A percentile compares a stretch with the other conserved stretches of the same genome.
Conservation (phyloP, 306 rosid species). For the Rosa chinensis region DNA sequence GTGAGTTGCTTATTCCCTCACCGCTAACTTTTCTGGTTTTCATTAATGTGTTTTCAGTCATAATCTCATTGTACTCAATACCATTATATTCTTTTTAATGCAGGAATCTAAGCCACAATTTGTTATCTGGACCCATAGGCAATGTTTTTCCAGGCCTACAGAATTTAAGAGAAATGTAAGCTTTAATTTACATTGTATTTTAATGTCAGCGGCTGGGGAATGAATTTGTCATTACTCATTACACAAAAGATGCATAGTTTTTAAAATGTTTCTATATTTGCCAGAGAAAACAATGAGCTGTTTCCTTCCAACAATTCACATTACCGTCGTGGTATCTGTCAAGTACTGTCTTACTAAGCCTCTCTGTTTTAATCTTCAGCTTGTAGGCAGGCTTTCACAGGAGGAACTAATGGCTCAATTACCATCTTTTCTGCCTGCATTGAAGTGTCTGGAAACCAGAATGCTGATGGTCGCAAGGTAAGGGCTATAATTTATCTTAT, state of each 20-base stretch:
- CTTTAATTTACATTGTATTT: slow-evolving; percentile 19
- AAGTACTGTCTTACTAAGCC: slow-evolving; percentile 3
- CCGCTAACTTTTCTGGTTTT: slow-evolving; percentile 5
- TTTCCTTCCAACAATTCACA: background rate
- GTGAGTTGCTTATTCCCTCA: slow-evolving; percentile 49
- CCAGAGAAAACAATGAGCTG: background rate
- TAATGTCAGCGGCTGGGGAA: slow-evolving; percentile 2
- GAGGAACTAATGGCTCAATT: slow-evolving; percentile 86
- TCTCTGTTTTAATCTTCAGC: slow-evolving; percentile 43
- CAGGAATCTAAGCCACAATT: slow-evolving; percentile 94
- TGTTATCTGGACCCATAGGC: slow-evolving; percentile 77
- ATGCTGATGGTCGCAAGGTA: slow-evolving; percentile 99
- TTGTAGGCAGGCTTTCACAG: slow-evolving; percentile 81
- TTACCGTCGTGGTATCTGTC: background rate
- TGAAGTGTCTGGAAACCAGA: slow-evolving; percentile 94
- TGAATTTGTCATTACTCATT: background rate
- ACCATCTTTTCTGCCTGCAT: slow-evolving; percentile 91
- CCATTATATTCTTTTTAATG: slow-evolving; percentile 10
- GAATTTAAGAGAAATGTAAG: slow-evolving; percentile 81
- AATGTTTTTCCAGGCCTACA: slow-evolving; percentile 70
- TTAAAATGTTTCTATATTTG: background rate
- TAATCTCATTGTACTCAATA: slow-evolving; percentile 2
- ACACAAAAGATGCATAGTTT: background rate
- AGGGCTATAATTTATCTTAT: slow-evolving; percentile 8
- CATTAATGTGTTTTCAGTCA: slow-evolving; percentile 16